Evolutionary conservation across 2,329 filamentous ascomycete genomes (phyloP).

Genomic region (Pestalotiopsis sp.): DNA sequence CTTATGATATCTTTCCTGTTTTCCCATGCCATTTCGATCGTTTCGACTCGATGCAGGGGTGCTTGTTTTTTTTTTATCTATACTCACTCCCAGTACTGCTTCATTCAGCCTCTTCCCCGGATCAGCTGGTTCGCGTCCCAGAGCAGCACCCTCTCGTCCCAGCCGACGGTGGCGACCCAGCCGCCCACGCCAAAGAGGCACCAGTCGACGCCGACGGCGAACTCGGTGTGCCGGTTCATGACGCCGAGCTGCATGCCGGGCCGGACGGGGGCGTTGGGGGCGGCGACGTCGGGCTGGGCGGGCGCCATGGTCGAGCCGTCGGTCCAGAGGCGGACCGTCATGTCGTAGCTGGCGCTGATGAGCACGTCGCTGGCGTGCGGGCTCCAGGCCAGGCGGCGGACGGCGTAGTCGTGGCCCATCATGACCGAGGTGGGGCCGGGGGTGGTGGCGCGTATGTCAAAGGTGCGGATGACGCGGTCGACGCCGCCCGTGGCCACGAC

Average conservation of each 20-base stretch:
- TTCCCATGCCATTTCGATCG: too few relatives aligned
- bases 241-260: constrained; percentile 75
- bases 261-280: constrained; percentile 35
- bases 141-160: constrained; percentile 88
- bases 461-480: constrained; percentile 83
- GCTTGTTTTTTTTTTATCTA: too few relatives aligned
- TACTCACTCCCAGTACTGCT: too few relatives aligned
- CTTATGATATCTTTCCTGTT: too few relatives aligned
- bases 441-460: constrained; percentile 80
- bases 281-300: constrained; percentile 27
- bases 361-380: constrained; percentile 90
- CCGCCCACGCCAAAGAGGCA: constrained; percentile 94
- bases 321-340: constrained; percentile 94
- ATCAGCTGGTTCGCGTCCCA: constrained; percentile 72
- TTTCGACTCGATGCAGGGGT: too few relatives aligned
- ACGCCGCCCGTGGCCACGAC: constrained; percentile 88
- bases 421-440: constrained; percentile 75
- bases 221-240: constrained; percentile 95
- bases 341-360: constrained; percentile 92
- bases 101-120: background rate
- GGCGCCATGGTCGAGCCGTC: constrained; percentile 59
- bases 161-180: constrained; percentile 92
- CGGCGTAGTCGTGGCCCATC: constrained; percentile 87
- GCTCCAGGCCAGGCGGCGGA: constrained; percentile 85
- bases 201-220: constrained; percentile 96